Conservation (phyloP, 2,329 filamentous ascomycete genomes). For the Apiospora marii region DNA sequence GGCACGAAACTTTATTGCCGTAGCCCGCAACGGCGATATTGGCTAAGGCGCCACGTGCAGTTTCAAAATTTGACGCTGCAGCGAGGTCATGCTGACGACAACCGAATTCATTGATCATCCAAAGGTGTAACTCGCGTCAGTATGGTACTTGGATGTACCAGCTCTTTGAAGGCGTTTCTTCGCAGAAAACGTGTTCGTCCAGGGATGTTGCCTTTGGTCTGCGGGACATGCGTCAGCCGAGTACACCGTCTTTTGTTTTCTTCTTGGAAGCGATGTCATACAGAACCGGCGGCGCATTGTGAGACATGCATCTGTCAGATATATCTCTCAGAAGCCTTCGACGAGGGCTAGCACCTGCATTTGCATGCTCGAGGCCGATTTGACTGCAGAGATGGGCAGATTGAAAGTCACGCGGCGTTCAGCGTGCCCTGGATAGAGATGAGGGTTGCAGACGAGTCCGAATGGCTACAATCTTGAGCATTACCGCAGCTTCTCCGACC, state of each 20-base stretch:
- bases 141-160: background rate
- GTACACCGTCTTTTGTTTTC: conserved; percentile 21
- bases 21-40: conserved; percentile 20
- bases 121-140: conserved; percentile 19
- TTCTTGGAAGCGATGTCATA: background rate
- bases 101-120: conserved; percentile 17
- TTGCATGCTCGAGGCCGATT: conserved; percentile 11
- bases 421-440: background rate
- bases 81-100: conserved; percentile 16
- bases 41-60: conserved; percentile 22
- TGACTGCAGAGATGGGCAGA: conserved; percentile 13
- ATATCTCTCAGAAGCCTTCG: conserved; percentile 8
- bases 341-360: conserved; percentile 13
- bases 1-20: conserved; percentile 21
- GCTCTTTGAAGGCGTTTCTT: background rate
- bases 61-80: conserved; percentile 22
- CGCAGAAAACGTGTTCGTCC: conserved; percentile 4
- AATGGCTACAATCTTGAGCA: background rate
- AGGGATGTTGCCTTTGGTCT: background rate
- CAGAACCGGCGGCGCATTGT: conserved; percentile 4
- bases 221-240: conserved; percentile 17
- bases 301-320: conserved; percentile 22
- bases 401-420: background rate
- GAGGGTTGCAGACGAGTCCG: background rate
- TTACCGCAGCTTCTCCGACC: background rate